Evolutionary conservation across 176 grass and related monocot species (phyloP), one percentile per base, ranked within the genome.

Genomic region (Aegilops sharonensis): DNA sequence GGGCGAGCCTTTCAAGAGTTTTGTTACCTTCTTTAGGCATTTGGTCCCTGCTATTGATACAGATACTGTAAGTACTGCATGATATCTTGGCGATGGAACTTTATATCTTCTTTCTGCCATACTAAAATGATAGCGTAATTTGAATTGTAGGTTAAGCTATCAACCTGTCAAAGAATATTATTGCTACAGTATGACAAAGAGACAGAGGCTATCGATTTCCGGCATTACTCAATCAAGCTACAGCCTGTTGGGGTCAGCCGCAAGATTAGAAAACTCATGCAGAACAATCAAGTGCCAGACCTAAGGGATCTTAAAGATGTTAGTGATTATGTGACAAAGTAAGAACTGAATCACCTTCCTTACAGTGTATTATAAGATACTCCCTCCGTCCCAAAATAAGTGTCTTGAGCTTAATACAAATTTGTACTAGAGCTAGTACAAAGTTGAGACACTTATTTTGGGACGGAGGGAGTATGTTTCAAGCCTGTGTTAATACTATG

Each of bases 241-340:
- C 92, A 94, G 66, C 92, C 92, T 84, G 80, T 94, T 84, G 92
- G 89, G 29, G 63, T 94, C 86, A 86, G 83, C 68, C 79, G 86
- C 68, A 91, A 76, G 86, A 91, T 94, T 74, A 86, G 86, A 63
- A 94, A 91, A 77, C 89, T 94, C 85, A 70, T 91, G 75, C 89
- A 94, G 52, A 91, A 78, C 69, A 85, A 91, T 81, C 63, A 89
- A 76, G 87, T 91, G 34, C 92, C 92, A 87, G 89, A 94, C 86
- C 78, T 91, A 77, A 62, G 87, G 77, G 77, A 89, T 31, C 84
- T 85, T 71, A 79, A 87, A 35, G 92, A 94, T 82, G 92, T 91
- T 81, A 94, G 92, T 9, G 89, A 94, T 79, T 94, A 73, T 39
- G 77, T 94, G 56, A 94, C 89, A 69, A 94, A 84, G 92, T 94